Conservation (phyloP, 176 grass and related monocot genomes). For the Themeda triandra region DNA sequence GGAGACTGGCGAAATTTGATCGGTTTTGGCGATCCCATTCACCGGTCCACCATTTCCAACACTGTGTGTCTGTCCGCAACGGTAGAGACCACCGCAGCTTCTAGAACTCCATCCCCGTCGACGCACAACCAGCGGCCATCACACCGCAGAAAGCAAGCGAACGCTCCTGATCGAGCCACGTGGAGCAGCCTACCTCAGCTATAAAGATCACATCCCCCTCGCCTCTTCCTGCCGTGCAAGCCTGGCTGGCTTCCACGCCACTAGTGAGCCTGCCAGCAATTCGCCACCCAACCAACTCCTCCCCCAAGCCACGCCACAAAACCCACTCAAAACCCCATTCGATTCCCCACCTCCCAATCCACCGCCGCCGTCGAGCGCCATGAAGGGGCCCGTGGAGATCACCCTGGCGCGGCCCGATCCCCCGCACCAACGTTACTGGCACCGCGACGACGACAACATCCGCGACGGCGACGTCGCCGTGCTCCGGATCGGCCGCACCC, state of each 20-base stretch:
- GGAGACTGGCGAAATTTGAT: no score
- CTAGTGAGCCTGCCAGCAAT: background rate
- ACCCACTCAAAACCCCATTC: no score
- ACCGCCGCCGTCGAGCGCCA: background rate
- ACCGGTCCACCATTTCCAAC: no score
- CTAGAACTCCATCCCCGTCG: no score
- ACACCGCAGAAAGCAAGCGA: no score
- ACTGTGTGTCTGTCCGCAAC: no score
- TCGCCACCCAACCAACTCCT: conserved; percentile 9
- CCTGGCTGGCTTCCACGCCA: background rate
- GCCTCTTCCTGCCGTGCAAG: background rate
- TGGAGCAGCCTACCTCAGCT: no score
- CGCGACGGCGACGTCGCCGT: background rate
- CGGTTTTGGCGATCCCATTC: no score
- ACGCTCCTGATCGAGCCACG: no score
- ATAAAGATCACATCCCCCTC: background rate
- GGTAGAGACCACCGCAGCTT: no score
- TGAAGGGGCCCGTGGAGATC: conserved; percentile 21
- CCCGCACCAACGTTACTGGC: background rate
- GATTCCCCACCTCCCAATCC: background rate
- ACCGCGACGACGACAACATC: no score
- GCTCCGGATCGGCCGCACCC: conserved; percentile 1
- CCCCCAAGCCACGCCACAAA: background rate
- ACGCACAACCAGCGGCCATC: no score
- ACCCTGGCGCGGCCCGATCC: background rate